phyloP scores from a whole-genome alignment of 2,329 filamentous ascomycete species.

The Aureobasidium sp. region DNA sequence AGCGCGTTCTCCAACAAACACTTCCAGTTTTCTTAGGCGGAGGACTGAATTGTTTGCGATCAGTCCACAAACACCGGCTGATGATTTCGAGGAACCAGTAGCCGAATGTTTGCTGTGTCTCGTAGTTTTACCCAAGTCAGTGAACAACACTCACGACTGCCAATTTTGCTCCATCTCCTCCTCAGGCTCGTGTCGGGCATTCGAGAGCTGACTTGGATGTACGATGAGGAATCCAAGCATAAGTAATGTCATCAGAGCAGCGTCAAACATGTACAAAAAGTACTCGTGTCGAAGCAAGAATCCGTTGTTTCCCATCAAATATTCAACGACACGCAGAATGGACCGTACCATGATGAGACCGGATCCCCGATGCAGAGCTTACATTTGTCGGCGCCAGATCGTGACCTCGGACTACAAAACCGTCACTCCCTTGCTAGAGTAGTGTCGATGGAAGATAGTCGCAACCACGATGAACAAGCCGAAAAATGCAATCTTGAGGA shows the following conservation, averaged over 20 bases:
- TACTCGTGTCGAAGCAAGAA: constrained; percentile 50
- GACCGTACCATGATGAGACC: constrained; percentile 54
- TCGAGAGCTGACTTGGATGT: constrained; percentile 18
- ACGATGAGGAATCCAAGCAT: constrained; percentile 28
- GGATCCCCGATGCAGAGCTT: constrained; percentile 48
- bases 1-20: no score
- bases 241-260: constrained; percentile 41
- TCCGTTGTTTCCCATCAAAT: constrained; percentile 48
- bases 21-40: no score
- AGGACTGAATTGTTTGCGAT: no score
- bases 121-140: no score
- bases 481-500: constrained; percentile 58
- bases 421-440: no score
- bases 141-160: no score
- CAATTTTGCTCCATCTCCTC: no score
- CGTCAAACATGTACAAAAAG: constrained; percentile 40
- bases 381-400: constrained; percentile 45
- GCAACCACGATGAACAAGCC: constrained; percentile 49
- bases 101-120: no score
- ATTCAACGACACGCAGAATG: constrained; percentile 57
- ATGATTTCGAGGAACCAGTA: no score
- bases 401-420: no score
- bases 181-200: no score
- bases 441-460: constrained; percentile 34
- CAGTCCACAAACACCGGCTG: no score